phyloP scores from a whole-genome alignment of 2,329 filamentous ascomycete species.

The Lachnellula cervina region DNA sequence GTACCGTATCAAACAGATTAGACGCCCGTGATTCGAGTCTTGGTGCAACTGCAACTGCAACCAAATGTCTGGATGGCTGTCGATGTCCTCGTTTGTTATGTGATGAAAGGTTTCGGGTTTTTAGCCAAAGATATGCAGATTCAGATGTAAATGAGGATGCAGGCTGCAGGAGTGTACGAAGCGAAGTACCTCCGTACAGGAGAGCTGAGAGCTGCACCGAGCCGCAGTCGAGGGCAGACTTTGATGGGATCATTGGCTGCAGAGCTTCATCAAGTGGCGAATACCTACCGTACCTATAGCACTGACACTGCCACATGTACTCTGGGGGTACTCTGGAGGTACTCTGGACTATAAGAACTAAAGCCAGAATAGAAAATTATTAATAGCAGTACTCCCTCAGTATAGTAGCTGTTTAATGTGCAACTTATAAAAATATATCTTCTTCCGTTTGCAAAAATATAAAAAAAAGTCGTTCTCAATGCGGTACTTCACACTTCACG shows the following conservation, averaged over 20 bases:
- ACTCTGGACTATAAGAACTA: background rate
- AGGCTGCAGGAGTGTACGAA: background rate
- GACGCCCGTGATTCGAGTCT: background rate
- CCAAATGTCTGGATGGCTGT: background rate
- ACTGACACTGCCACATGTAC: background rate
- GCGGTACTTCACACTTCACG: no score
- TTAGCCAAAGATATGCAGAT: background rate
- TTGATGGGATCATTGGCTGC: background rate
- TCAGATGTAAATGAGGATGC: background rate
- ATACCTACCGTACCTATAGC: background rate
- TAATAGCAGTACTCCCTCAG: background rate
- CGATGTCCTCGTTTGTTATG: background rate
- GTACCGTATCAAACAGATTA: background rate
- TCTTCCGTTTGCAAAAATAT: no score
- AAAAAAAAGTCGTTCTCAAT: no score
- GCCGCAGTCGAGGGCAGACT: slow-evolving; percentile 1
- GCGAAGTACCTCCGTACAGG: no score
- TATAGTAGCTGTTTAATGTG: background rate
- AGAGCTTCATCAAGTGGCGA: background rate
- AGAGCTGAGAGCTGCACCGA: background rate
- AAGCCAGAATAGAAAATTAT: background rate
- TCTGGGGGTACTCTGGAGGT: no score
- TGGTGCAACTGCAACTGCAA: background rate
- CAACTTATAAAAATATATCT: no score
- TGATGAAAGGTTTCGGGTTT: background rate